phyloP scores from a whole-genome alignment of 805 yeast species.

The Metschnikowia shivogae region DNA sequence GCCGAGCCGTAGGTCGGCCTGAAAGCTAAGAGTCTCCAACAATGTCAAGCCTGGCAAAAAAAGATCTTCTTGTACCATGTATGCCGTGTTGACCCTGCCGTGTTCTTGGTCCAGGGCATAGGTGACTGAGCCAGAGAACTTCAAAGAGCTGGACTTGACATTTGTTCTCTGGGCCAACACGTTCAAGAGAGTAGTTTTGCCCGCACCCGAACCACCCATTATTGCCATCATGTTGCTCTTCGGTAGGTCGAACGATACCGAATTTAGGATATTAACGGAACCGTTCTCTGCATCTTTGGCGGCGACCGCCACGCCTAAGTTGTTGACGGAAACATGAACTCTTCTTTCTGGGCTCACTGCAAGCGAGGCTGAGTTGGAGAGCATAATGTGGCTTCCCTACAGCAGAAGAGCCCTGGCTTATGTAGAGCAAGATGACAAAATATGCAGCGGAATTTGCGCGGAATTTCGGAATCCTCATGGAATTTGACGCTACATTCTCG shows the following conservation, averaged over 20 bases:
- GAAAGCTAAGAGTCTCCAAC: slow-evolving; percentile 61
- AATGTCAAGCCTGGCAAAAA: slow-evolving; percentile 70
- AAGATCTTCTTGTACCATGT: slow-evolving; percentile 72
- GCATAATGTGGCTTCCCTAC: background rate
- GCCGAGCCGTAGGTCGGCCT: slow-evolving; percentile 69
- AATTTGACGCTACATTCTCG: background rate
- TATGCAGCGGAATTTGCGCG: background rate
- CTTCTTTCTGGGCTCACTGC: slow-evolving; percentile 10
- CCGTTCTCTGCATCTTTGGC: slow-evolving; percentile 13
- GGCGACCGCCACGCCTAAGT: slow-evolving; percentile 11
- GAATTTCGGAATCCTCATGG: slow-evolving; percentile 1
- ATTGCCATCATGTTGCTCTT: slow-evolving; percentile 69
- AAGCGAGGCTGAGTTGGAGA: slow-evolving; percentile 9
- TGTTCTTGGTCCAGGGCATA: slow-evolving; percentile 17
- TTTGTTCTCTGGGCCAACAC: slow-evolving; percentile 52
- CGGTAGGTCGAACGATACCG: slow-evolving; percentile 56
- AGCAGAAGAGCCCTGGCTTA: too few species aligned
- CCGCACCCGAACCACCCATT: slow-evolving; percentile 85
- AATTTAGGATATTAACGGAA: slow-evolving; percentile 24
- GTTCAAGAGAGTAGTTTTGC: slow-evolving; percentile 77
- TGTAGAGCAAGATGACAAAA: background rate
- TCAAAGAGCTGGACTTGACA: slow-evolving; percentile 36
- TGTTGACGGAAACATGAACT: slow-evolving; percentile 12
- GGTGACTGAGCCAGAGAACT: slow-evolving; percentile 40
- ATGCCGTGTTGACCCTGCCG: slow-evolving; percentile 42